Evolutionary conservation across 768 basidiomycete species (phyloP), one percentile per base, ranked within the genome.

Genomic region (Tylopilus balloui): DNA sequence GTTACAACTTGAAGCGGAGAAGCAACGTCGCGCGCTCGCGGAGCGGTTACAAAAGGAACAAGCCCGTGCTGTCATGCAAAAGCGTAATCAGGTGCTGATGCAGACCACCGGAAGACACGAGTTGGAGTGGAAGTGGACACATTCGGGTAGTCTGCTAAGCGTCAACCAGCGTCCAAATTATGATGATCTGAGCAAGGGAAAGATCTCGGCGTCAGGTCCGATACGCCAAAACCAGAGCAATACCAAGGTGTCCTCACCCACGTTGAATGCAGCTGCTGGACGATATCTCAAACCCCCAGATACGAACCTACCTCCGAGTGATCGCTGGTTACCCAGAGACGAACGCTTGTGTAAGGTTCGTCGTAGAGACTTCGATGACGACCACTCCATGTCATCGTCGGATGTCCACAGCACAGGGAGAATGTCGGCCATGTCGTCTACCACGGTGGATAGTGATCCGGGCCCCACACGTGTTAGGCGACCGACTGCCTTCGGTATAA

Each of bases 31-130:
- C 54, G 82, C 82, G 48, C 75, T 88, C 53, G 81, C 78, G 15
- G 81, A 84, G 65, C 82, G 81, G 59, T 83, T 73, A 62, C 83
- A 89, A 53, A 81, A 83, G 58, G 93, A 96, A 60, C 87, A 92
- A 67, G 89, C 92, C 15, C 81, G 92, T 47, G 91, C 90, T 37
- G 92, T 95, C 68, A 87, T 94, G 83, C 80, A 84, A 61, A 95
- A 94, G 73, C 86, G 90, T 55, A 84, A 80, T 51, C 81, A 84
- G 56, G 76, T 91, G 68, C 73, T 88, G 59, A 79, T 79, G 62
- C 77, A 81, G 56, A 76, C 64, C 15, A 67, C 73, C 25, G 68
- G 65, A 38, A 73, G 69, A 56, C 71, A 74, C 48, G 79, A 86
- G 51, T 62, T 86, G 28, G 85, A 86, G 59, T 88, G 85, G 86